A percentile compares a stretch with the other conserved stretches of the same genome.
phyloP scores from a whole-genome alignment of 345 rosid species.

The Populus ilicifolia region DNA sequence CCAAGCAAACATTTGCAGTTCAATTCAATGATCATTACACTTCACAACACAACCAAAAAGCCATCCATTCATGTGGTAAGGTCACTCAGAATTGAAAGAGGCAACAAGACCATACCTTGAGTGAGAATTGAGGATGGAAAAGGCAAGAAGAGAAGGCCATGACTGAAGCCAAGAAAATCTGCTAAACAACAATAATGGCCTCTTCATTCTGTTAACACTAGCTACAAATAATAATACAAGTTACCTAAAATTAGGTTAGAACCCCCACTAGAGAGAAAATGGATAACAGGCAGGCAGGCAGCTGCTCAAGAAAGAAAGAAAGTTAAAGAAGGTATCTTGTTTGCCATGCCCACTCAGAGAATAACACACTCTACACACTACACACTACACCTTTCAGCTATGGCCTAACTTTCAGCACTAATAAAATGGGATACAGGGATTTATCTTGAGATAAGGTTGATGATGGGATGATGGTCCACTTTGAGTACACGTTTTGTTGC shows the following conservation, averaged over 20 bases:
- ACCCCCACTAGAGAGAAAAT: conserved; percentile 14
- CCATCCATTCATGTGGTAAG: not conserved
- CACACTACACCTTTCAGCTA: too few relatives aligned
- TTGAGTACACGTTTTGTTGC: not conserved
- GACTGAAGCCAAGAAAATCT: conserved; percentile 22
- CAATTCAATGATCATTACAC: conserved; percentile 7
- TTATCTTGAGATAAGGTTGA: not conserved
- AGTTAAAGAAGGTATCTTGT: not conserved
- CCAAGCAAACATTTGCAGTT: not conserved
- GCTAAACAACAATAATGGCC: conserved; percentile 17
- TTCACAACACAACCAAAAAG: not conserved
- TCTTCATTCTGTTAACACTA: conserved; percentile 29
- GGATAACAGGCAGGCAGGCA: conserved; percentile 2
- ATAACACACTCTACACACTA: too few relatives aligned
- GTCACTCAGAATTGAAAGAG: not conserved
- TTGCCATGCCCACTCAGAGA: not conserved
- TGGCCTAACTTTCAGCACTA: not conserved
- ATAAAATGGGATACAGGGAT: not conserved
- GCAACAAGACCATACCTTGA: conserved; percentile 37
- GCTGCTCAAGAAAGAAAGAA: not conserved
- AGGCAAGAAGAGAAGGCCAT: conserved; percentile 61
- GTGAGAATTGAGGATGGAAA: conserved; percentile 31
- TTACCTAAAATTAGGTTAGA: not conserved
- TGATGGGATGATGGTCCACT: not conserved
- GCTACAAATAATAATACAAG: conserved; percentile 2